Evolutionary conservation across 169 alveolate species (phyloP).

Genomic region (Plasmodium malariae): DNA sequence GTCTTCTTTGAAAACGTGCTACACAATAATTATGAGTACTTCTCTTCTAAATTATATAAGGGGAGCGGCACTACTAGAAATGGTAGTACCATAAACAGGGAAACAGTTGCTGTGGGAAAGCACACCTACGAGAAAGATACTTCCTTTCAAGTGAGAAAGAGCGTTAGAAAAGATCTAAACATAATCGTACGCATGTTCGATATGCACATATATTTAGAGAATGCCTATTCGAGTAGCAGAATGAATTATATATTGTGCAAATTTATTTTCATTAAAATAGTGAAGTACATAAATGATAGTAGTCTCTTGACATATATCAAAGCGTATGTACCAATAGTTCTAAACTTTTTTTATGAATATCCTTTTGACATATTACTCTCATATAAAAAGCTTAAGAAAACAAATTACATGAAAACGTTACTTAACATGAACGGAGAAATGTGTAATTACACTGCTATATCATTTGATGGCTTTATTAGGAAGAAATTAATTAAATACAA

Average conservation of each 20-base stretch:
- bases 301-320: conserved; percentile 23
- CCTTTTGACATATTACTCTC: conserved; percentile 32
- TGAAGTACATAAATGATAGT: conserved; percentile 5
- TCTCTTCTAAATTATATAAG: neutral
- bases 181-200: conserved; percentile 3
- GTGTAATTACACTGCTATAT: neutral
- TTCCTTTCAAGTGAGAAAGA: neutral
- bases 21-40: conserved; percentile 20
- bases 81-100: neutral
- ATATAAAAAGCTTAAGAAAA: conserved; percentile 15
- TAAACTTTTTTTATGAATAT: conserved; percentile 28
- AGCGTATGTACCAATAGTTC: conserved; percentile 7
- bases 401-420: conserved; percentile 13
- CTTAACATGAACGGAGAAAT: neutral
- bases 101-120: neutral
- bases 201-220: conserved; percentile 18
- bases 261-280: conserved; percentile 1
- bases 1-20: conserved; percentile 12
- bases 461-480: conserved; percentile 12
- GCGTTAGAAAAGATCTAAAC: conserved; percentile 7
- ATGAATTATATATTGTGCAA: conserved; percentile 21
- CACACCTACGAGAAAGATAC: neutral
- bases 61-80: neutral
- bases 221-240: conserved; percentile 5
- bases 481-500: conserved; percentile 11